Conservation (phyloP, 176 grass and related monocot species). For the Secale cereale region DNA sequence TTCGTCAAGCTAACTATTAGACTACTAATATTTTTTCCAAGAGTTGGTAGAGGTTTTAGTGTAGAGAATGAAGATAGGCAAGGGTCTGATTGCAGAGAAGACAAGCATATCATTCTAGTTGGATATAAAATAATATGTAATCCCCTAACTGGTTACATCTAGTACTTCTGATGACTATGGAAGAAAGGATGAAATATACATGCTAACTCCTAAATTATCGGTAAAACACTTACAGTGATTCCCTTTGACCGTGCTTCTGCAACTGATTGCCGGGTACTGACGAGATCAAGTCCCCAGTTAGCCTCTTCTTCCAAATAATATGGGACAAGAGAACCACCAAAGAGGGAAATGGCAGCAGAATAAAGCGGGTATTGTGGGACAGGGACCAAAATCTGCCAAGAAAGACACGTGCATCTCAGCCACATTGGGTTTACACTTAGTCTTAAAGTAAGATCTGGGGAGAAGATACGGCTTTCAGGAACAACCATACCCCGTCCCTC, state of each 20-base stretch:
- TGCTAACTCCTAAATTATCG: background rate
- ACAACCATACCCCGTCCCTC: slow-evolving; percentile 69
- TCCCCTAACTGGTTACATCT: background rate
- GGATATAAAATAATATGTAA: background rate
- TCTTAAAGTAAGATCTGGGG: background rate
- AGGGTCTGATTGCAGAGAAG: background rate
- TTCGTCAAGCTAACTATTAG: background rate
- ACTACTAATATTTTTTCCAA: background rate
- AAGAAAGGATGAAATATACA: background rate
- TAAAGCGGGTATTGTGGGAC: slow-evolving; percentile 99
- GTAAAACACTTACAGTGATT: slow-evolving; percentile 66
- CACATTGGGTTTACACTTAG: background rate
- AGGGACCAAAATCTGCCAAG: slow-evolving; percentile 88
- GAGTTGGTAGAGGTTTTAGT: background rate
- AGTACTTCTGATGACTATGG: background rate
- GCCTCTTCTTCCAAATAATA: slow-evolving; percentile 98
- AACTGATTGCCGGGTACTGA: slow-evolving; percentile 56
- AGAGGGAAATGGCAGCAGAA: slow-evolving; percentile 86
- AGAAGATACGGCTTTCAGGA: background rate
- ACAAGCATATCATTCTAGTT: background rate
- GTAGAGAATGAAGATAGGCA: background rate
- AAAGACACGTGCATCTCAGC: background rate
- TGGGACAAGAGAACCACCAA: slow-evolving; percentile 84
- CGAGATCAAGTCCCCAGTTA: slow-evolving; percentile 86
- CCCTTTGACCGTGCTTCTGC: slow-evolving; percentile 70